Evolutionary conservation across 116 monocot genomes (phyloP).

Genomic region (Dioscorea cayenensis): DNA sequence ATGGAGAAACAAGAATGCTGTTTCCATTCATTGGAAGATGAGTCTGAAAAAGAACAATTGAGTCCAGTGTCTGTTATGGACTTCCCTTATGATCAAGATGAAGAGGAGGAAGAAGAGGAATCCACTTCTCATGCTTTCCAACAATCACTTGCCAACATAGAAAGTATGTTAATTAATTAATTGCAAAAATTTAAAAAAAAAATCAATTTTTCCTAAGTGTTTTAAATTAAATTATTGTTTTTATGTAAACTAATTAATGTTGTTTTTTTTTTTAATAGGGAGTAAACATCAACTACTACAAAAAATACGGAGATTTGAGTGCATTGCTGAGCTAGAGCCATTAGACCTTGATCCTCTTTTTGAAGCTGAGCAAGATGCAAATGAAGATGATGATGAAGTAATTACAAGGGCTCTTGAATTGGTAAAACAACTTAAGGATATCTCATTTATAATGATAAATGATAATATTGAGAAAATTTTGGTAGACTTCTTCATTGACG

Average conservation of each 20-base stretch:
- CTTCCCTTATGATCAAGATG: slow-evolving; percentile 34
- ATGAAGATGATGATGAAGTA: background rate
- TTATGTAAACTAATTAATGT: background rate
- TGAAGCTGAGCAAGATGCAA: background rate
- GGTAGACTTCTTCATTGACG: slow-evolving; percentile 34
- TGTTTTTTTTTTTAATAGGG: slow-evolving; percentile 14
- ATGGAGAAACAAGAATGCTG: background rate
- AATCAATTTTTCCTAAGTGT: background rate
- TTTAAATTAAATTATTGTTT: background rate
- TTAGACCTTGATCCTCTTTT: slow-evolving; percentile 9
- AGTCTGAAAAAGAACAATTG: slow-evolving; percentile 39
- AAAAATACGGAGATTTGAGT: slow-evolving; percentile 43
- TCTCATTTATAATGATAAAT: background rate
- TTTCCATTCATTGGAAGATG: slow-evolving; percentile 20
- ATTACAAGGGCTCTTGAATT: slow-evolving; percentile 6
- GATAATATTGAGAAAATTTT: slow-evolving; percentile 25
- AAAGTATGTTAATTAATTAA: slow-evolving; percentile 20
- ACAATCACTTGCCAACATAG: slow-evolving; percentile 5
- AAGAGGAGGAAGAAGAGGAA: slow-evolving; percentile 18
- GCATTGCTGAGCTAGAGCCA: slow-evolving; percentile 20
- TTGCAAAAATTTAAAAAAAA: background rate
- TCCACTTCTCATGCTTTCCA: slow-evolving; percentile 15
- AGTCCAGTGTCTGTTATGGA: slow-evolving; percentile 60
- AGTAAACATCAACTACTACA: slow-evolving; percentile 35
- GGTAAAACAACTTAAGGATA: background rate